Conservation (phyloP, 2,329 filamentous ascomycete genomes). For the Pseudocercospora eumusae region DNA sequence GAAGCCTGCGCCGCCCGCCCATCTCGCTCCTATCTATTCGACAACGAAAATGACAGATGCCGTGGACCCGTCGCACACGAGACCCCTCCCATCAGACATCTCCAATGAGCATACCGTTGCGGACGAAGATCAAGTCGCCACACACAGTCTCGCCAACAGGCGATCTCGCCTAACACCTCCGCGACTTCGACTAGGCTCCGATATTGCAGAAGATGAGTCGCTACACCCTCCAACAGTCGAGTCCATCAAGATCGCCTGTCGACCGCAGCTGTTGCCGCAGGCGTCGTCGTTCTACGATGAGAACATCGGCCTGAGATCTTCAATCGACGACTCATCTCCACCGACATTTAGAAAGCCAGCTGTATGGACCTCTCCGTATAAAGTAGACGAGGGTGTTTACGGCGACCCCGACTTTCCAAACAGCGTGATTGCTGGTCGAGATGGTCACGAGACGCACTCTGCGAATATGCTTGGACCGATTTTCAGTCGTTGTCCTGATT, state of each 20-base stretch:
- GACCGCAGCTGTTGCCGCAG: background rate
- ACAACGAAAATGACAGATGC: background rate
- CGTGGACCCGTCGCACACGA: background rate
- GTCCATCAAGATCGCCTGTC: background rate
- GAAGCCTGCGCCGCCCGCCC: background rate
- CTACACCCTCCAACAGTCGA: background rate
- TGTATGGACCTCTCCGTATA: background rate
- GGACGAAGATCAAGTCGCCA: background rate
- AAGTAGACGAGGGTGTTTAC: background rate
- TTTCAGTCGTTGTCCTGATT: background rate
- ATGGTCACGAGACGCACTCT: background rate
- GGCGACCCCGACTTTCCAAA: background rate
- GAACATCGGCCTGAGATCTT: background rate
- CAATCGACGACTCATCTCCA: background rate
- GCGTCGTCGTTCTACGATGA: slow-evolving; percentile 7
- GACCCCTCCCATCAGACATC: background rate
- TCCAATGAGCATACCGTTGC: background rate
- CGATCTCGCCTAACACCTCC: background rate
- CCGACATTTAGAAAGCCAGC: too few relatives aligned
- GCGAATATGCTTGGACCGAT: background rate
- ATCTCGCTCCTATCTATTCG: background rate
- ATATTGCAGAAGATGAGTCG: background rate
- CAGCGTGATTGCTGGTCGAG: background rate
- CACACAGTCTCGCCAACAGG: background rate
- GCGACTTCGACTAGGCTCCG: background rate